These are phyloP conservation scores for Alternaria panax DNA, from an alignment of 2,329 filamentous ascomycete species.

Conservation along the genomic window DNA sequence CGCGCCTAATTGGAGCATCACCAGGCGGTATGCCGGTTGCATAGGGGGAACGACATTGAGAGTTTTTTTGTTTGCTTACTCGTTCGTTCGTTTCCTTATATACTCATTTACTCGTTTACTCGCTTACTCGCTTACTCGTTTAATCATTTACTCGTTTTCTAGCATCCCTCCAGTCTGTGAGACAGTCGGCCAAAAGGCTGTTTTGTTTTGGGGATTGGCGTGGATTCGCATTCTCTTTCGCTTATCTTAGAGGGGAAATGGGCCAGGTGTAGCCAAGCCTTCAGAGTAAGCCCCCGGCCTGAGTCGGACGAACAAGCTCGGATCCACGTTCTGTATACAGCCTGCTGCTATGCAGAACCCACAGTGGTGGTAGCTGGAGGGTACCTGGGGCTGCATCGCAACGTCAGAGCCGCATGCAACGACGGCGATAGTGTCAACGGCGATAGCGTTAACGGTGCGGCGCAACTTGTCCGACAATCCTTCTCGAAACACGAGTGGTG, in stretches of 20 bases:
- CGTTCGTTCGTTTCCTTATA: no score
- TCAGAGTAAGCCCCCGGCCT: not conserved
- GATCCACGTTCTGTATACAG: not conserved
- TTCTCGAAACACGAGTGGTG: not conserved
- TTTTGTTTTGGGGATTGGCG: not conserved
- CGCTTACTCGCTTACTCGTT: no score
- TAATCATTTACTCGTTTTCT: no score
- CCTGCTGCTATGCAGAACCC: not conserved
- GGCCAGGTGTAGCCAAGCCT: conserved; percentile 3
- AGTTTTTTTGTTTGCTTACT: not conserved
- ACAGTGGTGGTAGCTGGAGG: not conserved
- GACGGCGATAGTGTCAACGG: not conserved
- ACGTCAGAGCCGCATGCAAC: conserved; percentile 1
- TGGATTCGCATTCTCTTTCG: conserved; percentile 2
- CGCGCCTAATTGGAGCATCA: not conserved
- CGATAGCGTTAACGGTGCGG: no score
- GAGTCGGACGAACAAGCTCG: conserved; percentile 9
- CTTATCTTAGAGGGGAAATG: conserved; percentile 3
- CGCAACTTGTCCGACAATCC: not conserved
- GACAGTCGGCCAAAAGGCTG: not conserved
- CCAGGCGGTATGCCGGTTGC: not conserved
- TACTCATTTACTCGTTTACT: no score
- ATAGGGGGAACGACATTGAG: conserved; percentile 1
- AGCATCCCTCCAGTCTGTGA: not conserved
- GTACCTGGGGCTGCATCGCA: not conserved